Conservation (phyloP, 2,329 filamentous ascomycete genomes). For the Trichoderma sp. region DNA sequence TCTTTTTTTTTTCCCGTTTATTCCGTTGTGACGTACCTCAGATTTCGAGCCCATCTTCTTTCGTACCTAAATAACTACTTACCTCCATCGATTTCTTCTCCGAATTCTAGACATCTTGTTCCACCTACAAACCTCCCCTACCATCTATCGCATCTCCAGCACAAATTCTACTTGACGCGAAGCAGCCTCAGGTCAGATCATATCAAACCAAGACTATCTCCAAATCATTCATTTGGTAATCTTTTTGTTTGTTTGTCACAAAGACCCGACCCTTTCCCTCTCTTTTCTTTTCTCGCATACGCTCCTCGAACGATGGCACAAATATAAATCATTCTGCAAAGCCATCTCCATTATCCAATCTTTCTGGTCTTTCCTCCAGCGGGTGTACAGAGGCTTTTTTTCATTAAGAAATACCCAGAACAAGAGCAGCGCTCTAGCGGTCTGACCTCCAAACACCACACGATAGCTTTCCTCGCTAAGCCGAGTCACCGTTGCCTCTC, state of each 20-base stretch:
- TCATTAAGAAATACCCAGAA: neutral
- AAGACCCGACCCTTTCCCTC: neutral
- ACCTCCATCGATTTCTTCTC: too few species aligned
- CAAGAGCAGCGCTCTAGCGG: neutral
- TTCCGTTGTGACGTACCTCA: too few species aligned
- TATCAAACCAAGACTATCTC: neutral
- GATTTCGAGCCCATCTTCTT: neutral
- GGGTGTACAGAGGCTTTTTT: neutral
- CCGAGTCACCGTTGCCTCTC: neutral
- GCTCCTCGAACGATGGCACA: neutral
- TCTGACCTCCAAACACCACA: neutral
- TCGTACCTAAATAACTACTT: fast-evolving
- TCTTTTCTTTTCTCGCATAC: neutral
- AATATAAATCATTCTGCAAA: neutral
- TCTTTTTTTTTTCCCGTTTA: neutral
- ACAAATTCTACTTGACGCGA: neutral
- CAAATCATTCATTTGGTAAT: neutral
- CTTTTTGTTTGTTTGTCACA: neutral
- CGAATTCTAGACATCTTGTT: neutral
- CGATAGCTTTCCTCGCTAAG: neutral
- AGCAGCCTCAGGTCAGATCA: neutral
- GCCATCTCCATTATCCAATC: neutral
- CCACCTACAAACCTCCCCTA: neutral
- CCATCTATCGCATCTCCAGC: neutral
- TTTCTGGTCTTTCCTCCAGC: neutral